A percentile compares a stretch with the other conserved stretches of the same genome.
Conservation (phyloP, 164 flowering plant genomes). For the Euptelea pleiosperma region DNA sequence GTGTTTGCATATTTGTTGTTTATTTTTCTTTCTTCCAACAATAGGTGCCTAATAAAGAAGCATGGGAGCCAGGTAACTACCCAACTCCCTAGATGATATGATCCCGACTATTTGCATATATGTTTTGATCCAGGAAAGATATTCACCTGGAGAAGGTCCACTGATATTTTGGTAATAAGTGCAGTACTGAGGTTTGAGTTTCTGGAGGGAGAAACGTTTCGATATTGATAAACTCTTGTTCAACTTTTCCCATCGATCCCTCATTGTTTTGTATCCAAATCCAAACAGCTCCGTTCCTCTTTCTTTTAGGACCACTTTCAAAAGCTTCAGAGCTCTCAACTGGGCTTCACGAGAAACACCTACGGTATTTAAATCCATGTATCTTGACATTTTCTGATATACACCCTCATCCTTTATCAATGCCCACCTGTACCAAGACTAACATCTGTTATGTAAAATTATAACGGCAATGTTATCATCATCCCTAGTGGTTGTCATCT, state of each 20-base stretch:
- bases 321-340: constrained; percentile 52
- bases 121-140: too few species aligned
- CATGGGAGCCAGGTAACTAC: too few species aligned
- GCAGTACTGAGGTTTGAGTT: constrained; percentile 46
- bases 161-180: constrained; percentile 37
- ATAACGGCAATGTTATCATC: too few species aligned
- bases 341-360: constrained; percentile 63
- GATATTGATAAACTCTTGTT: constrained; percentile 32
- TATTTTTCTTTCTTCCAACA: too few species aligned
- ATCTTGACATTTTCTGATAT: constrained; percentile 34
- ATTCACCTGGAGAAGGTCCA: constrained; percentile 60
- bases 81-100: too few species aligned
- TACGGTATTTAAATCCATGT: constrained; percentile 23
- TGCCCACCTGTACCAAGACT: constrained; percentile 68
- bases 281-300: constrained; percentile 37
- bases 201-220: constrained; percentile 43
- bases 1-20: too few species aligned
- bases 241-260: constrained; percentile 46
- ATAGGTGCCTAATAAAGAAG: too few species aligned
- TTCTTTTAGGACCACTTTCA: constrained; percentile 33
- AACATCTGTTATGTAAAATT: too few species aligned
- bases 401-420: constrained; percentile 53
- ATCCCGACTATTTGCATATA: too few species aligned
- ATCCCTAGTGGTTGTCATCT: too few species aligned
- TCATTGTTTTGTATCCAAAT: constrained; percentile 45